These are phyloP conservation scores for Globisporangium cederbergense DNA, from an alignment of 352 stramenopile species.

Conservation along the genomic window DNA sequence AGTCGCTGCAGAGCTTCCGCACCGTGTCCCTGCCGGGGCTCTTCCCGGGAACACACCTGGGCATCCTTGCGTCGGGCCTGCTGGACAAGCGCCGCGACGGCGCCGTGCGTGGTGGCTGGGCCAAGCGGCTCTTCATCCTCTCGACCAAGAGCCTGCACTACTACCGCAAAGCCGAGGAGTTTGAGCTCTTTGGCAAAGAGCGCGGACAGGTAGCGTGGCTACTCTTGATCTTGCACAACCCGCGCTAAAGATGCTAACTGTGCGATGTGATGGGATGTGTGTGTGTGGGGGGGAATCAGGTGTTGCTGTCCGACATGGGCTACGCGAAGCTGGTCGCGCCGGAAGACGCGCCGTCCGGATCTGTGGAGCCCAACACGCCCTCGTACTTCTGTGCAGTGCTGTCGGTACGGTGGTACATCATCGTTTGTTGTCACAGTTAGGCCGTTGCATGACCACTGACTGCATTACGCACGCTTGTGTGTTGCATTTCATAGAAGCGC, in stretches of 20 bases:
- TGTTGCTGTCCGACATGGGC: constrained; percentile 63
- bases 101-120: constrained; percentile 78
- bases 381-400: constrained; percentile 72
- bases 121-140: constrained; percentile 76
- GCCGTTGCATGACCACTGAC: no score
- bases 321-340: constrained; percentile 73
- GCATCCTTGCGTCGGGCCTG: constrained; percentile 68
- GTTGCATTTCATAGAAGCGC: constrained; percentile 38
- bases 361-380: constrained; percentile 54
- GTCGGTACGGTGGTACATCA: constrained; percentile 35
- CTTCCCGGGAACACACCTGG: constrained; percentile 67
- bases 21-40: constrained; percentile 70
- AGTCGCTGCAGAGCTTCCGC: constrained; percentile 61
- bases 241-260: not conserved
- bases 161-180: constrained; percentile 79
- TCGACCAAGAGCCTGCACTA: constrained; percentile 81
- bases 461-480: not conserved
- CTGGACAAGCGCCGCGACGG: constrained; percentile 84
- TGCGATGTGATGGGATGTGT: not conserved
- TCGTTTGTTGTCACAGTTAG: not conserved
- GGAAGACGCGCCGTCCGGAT: constrained; percentile 70
- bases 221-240: no score
- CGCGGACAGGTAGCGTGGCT: constrained; percentile 45
- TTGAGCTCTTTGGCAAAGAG: constrained; percentile 83
- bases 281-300: constrained; percentile 6